phyloP scores from a whole-genome alignment of 2,329 filamentous ascomycete genomes.

The Cytospora chrysosperma region DNA sequence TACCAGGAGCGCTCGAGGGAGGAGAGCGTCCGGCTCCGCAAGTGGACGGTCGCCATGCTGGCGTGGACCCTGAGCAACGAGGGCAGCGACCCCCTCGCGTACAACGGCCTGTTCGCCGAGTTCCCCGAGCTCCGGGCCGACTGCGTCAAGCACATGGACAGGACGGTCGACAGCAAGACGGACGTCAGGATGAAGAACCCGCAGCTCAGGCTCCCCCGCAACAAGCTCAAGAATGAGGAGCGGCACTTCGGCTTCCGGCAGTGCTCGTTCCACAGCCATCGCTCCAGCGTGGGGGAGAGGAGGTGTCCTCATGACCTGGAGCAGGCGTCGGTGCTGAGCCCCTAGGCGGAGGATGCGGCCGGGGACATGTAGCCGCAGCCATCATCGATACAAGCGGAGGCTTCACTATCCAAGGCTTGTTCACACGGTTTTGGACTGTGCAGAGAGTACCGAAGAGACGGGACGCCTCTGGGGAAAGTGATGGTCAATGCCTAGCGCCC shows the following conservation, averaged over 20 bases:
- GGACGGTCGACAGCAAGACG: constrained; percentile 51
- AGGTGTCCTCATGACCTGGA: constrained; percentile 41
- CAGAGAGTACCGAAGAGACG: constrained; percentile 22
- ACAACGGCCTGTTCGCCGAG: constrained; percentile 26
- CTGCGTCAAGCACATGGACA: constrained; percentile 51
- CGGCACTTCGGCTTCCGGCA: constrained; percentile 60
- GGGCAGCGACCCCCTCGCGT: constrained; percentile 30
- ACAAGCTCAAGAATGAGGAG: constrained; percentile 55
- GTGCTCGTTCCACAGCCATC: constrained; percentile 61
- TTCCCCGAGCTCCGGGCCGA: constrained; percentile 51
- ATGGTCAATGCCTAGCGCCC: no score
- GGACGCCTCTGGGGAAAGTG: constrained; percentile 9
- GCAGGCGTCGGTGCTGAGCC: not conserved
- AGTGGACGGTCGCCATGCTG: constrained; percentile 61
- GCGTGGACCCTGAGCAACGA: constrained; percentile 50
- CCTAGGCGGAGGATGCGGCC: not conserved
- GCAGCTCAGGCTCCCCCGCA: constrained; percentile 57
- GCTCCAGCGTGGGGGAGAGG: constrained; percentile 52
- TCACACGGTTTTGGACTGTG: constrained; percentile 18
- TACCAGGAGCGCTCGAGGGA: constrained; percentile 53
- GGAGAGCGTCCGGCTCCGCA: constrained; percentile 51
- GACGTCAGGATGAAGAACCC: constrained; percentile 59
- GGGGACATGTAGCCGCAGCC: not conserved
- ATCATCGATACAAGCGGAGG: not conserved
- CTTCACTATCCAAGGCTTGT: not conserved